Conservation (phyloP, 2,329 filamentous ascomycete species). For the Chrysoporthe austroafricana region DNA sequence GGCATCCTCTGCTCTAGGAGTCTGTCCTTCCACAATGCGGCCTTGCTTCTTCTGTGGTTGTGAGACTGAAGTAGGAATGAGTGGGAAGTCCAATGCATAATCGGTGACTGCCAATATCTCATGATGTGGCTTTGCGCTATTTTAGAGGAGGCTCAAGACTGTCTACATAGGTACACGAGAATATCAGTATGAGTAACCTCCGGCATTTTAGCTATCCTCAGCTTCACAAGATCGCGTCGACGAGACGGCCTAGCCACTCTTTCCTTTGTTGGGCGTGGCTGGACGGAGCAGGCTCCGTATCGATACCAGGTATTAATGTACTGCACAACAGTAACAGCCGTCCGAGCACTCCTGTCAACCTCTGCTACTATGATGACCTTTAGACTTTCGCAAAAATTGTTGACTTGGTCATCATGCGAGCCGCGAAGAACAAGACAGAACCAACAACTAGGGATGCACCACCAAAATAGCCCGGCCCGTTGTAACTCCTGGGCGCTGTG, state of each 20-base stretch:
- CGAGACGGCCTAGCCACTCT: background rate
- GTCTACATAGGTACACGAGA: no score
- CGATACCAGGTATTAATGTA: background rate
- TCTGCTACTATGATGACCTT: background rate
- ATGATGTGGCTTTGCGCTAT: no score
- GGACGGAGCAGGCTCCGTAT: background rate
- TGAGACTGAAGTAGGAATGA: no score
- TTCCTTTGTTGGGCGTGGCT: background rate
- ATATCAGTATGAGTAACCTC: no score
- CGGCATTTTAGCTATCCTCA: no score
- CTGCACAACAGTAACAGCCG: background rate
- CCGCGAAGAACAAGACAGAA: slow-evolving; percentile 23
- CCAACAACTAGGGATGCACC: slow-evolving; percentile 27
- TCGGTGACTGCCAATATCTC: no score
- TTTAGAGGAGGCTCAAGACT: no score
- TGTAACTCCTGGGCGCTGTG: slow-evolving; percentile 34
- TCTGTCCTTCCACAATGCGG: background rate
- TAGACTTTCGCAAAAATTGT: slow-evolving; percentile 19
- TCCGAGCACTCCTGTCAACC: background rate
- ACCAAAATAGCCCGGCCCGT: slow-evolving; percentile 26
- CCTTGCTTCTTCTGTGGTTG: no score
- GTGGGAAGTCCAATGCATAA: no score
- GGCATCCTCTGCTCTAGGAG: background rate
- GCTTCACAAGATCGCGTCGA: no score
- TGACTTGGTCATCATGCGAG: slow-evolving; percentile 18